Evolutionary conservation across 192 early-diverging fungal species (phyloP).

Genomic region (Tieghemiomyces parasiticus): DNA sequence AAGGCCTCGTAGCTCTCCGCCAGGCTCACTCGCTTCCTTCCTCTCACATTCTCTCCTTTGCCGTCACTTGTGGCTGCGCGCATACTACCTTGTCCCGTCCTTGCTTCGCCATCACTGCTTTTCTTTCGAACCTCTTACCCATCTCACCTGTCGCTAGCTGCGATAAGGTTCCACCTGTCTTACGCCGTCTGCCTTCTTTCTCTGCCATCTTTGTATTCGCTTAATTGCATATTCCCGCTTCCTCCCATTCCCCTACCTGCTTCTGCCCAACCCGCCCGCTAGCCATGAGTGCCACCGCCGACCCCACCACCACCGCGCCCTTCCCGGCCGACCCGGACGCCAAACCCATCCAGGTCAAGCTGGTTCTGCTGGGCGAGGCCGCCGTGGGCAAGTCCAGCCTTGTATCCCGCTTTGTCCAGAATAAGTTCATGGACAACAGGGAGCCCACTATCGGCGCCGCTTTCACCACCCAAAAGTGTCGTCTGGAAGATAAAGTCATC

Average conservation of each 20-base stretch:
- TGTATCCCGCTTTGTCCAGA: conserved; percentile 85
- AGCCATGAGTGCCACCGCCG: neutral
- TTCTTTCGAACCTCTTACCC: too few relatives aligned
- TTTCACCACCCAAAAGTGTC: conserved; percentile 86
- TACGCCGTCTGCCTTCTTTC: too few relatives aligned
- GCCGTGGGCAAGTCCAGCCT: conserved; percentile 97
- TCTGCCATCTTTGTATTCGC: too few relatives aligned
- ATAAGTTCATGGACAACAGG: conserved; percentile 91
- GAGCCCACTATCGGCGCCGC: conserved; percentile 97
- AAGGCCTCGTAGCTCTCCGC: too few relatives aligned
- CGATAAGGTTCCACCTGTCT: too few relatives aligned
- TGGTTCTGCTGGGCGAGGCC: conserved; percentile 90
- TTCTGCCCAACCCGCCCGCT: neutral
- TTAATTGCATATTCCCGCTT: neutral
- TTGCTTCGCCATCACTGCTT: too few relatives aligned
- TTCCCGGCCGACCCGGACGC: conserved; percentile 13
- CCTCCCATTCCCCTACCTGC: neutral
- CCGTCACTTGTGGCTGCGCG: too few relatives aligned
- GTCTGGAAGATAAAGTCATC: conserved; percentile 66
- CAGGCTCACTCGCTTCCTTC: too few relatives aligned
- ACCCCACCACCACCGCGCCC: neutral
- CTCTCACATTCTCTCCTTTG: neutral
- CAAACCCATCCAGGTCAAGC: conserved; percentile 90
- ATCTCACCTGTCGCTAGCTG: too few relatives aligned
- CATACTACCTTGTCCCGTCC: too few relatives aligned